Percentiles rank a stretch among this genome's conserved stretches.
Conservation (phyloP, 2,329 filamentous ascomycete genomes). For the Stylonectria norvegica region DNA sequence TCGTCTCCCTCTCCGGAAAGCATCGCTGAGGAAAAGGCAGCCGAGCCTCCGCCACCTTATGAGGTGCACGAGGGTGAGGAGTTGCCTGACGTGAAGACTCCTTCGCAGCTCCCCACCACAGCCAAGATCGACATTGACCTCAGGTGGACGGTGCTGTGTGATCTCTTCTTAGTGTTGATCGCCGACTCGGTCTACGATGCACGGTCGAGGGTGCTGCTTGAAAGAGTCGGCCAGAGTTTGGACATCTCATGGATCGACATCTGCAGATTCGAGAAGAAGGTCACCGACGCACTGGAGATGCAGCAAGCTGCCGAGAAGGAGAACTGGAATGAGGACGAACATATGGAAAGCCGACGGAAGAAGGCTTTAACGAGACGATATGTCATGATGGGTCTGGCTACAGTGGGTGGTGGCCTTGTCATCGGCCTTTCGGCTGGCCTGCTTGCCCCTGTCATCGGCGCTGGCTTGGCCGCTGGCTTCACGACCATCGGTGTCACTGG, state of each 20-base stretch:
- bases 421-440: slow-evolving; percentile 93
- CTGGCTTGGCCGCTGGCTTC: slow-evolving; percentile 88
- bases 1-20: slow-evolving; percentile 21
- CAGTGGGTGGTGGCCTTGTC: slow-evolving; percentile 89
- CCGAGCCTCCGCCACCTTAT: slow-evolving; percentile 57
- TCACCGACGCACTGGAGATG: slow-evolving; percentile 96
- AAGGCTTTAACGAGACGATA: slow-evolving; percentile 77
- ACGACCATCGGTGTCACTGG: slow-evolving; percentile 91
- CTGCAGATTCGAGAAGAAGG: slow-evolving; percentile 92
- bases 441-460: slow-evolving; percentile 88
- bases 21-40: slow-evolving; percentile 42
- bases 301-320: slow-evolving; percentile 91
- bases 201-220: slow-evolving; percentile 78
- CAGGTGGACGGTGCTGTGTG: slow-evolving; percentile 94
- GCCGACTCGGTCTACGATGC: slow-evolving; percentile 93
- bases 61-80: slow-evolving; percentile 64
- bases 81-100: slow-evolving; percentile 74
- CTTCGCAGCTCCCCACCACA: slow-evolving; percentile 76
- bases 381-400: slow-evolving; percentile 94
- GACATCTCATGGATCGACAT: slow-evolving; percentile 89
- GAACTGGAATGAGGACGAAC: slow-evolving; percentile 95
- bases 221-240: slow-evolving; percentile 76
- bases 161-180: slow-evolving; percentile 92
- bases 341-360: slow-evolving; percentile 84
- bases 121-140: slow-evolving; percentile 92